A percentile compares a stretch with the other conserved stretches of the same genome.
Conservation (phyloP, 1,284 basidiomycete genomes). For the Baeospora myosura region DNA sequence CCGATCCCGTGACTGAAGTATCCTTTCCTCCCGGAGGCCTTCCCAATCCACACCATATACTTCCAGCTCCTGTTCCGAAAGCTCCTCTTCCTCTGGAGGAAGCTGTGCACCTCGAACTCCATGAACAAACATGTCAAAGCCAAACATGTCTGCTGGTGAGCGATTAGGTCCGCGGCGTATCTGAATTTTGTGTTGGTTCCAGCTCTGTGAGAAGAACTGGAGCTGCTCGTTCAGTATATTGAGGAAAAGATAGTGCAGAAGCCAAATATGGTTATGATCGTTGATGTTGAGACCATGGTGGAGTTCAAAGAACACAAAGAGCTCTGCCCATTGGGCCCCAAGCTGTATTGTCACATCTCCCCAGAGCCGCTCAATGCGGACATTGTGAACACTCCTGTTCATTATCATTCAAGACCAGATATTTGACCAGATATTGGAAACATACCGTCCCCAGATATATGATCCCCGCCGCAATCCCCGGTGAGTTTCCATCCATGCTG, state of each 20-base stretch:
- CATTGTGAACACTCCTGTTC: slow-evolving; percentile 5
- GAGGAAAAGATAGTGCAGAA: slow-evolving; percentile 9
- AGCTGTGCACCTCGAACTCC: not conserved
- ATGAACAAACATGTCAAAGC: slow-evolving; percentile 7
- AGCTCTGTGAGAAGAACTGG: not conserved
- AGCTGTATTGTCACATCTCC: slow-evolving; percentile 6
- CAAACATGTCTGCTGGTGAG: slow-evolving; percentile 6
- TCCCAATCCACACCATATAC: slow-evolving; percentile 3
- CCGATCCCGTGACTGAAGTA: not conserved
- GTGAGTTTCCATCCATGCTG: slow-evolving; percentile 20
- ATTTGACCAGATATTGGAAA: not conserved
- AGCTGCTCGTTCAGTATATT: slow-evolving; percentile 6
- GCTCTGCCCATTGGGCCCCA: slow-evolving; percentile 6
- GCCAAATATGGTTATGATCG: slow-evolving; percentile 7
- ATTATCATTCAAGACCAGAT: not conserved
- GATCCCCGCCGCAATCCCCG: slow-evolving; percentile 17
- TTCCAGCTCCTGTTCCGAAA: not conserved
- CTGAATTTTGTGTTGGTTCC: slow-evolving; percentile 7
- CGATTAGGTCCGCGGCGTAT: not conserved
- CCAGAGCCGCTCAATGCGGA: slow-evolving; percentile 10
- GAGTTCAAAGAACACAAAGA: slow-evolving; percentile 5
- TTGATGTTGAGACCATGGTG: slow-evolving; percentile 3
- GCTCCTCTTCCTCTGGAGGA: not conserved
- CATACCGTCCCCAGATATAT: slow-evolving; percentile 25
- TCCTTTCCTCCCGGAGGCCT: not conserved